phyloP scores from a whole-genome alignment of 305 asterid genomes.

The Vinca major region DNA sequence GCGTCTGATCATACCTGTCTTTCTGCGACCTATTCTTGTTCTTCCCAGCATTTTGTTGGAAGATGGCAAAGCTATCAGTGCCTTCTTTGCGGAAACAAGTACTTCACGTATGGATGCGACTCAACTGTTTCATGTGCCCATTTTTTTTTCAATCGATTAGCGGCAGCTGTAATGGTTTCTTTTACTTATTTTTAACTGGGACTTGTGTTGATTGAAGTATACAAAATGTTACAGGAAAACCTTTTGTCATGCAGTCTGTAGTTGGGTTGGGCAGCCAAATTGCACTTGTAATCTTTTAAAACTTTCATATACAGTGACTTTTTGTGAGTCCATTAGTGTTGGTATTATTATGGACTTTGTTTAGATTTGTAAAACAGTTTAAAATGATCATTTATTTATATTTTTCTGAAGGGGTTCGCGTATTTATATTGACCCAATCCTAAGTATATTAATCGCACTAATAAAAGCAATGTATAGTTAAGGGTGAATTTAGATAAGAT shows the following conservation, averaged over 20 bases:
- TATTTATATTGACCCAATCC: no score
- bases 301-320: neutral
- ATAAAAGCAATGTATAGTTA: no score
- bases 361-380: neutral
- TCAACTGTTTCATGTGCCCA: neutral
- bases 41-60: neutral
- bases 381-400: no score
- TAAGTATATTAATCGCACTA: no score
- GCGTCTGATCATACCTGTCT: conserved; percentile 32
- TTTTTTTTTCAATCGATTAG: neutral
- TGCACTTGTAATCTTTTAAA: no score
- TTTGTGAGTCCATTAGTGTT: neutral
- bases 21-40: neutral
- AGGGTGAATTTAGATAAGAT: no score
- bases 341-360: no score
- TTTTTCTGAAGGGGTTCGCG: no score
- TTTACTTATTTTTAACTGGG: neutral
- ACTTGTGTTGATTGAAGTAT: neutral
- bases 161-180: neutral
- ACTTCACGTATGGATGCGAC: neutral
- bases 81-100: neutral
- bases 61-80: neutral
- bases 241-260: neutral
- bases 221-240: neutral
- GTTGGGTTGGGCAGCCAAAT: no score